A percentile compares a stretch with the other conserved stretches of the same genome.
phyloP scores from a whole-genome alignment of 768 basidiomycete species.

The Candolleomyces efflorescens region DNA sequence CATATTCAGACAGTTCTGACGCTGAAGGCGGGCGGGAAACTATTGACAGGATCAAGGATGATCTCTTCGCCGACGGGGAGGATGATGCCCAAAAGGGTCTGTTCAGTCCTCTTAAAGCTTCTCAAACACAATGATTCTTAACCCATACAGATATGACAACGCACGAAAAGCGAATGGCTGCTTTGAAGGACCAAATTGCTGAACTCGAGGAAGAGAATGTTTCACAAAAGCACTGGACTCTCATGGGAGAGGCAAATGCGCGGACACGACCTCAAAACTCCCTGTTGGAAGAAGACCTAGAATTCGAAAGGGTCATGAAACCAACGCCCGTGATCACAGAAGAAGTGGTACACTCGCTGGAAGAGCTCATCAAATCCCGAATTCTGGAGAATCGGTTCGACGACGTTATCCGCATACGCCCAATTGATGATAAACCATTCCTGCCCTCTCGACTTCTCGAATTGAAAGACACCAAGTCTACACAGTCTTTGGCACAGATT shows the following conservation, averaged over 20 bases:
- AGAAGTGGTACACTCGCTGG: constrained; percentile 73
- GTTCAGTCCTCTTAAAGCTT: neutral
- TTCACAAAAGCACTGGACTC: constrained; percentile 85
- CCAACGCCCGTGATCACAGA: constrained; percentile 88
- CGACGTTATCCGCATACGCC: constrained; percentile 83
- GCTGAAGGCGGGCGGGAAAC: constrained; percentile 26
- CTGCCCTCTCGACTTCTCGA: constrained; percentile 88
- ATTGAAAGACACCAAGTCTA: constrained; percentile 82
- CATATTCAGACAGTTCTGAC: constrained; percentile 21
- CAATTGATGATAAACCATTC: constrained; percentile 81
- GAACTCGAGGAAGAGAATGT: constrained; percentile 85
- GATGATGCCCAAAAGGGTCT: constrained; percentile 23
- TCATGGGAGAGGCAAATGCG: constrained; percentile 86
- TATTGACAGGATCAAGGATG: constrained; percentile 69
- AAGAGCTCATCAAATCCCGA: constrained; percentile 87
- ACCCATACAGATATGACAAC: constrained; percentile 55
- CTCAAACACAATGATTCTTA: neutral
- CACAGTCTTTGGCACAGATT: constrained; percentile 89
- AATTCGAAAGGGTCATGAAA: constrained; percentile 89
- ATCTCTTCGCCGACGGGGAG: constrained; percentile 72
- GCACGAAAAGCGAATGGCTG: constrained; percentile 74
- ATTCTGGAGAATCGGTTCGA: constrained; percentile 86
- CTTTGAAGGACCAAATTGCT: constrained; percentile 73
- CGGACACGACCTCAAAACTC: constrained; percentile 85
- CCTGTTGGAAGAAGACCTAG: constrained; percentile 89